A percentile compares a stretch with the other conserved stretches of the same genome.
phyloP scores from a whole-genome alignment of 2,329 filamentous ascomycete species.

The Phialocephala sp. region DNA sequence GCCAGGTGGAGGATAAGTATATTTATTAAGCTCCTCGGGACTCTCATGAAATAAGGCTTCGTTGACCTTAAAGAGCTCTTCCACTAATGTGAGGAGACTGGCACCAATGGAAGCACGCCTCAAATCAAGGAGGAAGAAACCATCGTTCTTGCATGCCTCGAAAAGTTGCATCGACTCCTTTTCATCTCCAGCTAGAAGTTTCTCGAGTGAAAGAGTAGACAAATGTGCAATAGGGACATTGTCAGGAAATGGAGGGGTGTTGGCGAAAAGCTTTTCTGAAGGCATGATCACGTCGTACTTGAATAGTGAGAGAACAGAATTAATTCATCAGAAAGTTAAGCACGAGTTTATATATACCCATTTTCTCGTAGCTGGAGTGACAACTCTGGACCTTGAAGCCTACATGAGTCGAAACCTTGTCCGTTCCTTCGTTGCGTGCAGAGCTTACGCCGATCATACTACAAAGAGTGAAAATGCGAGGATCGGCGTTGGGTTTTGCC shows the following conservation, averaged over 20 bases:
- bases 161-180: conserved; percentile 3
- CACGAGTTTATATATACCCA: not conserved
- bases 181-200: not conserved
- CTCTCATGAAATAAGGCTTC: not conserved
- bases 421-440: not conserved
- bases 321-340: too few species aligned
- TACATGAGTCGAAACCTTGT: not conserved
- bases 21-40: conserved; percentile 6
- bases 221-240: not conserved
- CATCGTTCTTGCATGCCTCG: conserved; percentile 3
- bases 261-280: conserved; percentile 5
- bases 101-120: not conserved
- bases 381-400: not conserved
- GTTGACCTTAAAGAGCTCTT: conserved; percentile 5
- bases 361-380: not conserved
- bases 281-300: not conserved
- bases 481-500: not conserved
- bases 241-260: not conserved
- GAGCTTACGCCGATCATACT: conserved; percentile 3
- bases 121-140: conserved; percentile 15
- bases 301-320: not conserved
- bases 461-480: not conserved
- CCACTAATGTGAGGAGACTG: conserved; percentile 1
- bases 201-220: conserved; percentile 8
- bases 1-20: conserved; percentile 5